Conservation (phyloP, 2,329 filamentous ascomycete genomes). For the Parastagonospora avenae region DNA sequence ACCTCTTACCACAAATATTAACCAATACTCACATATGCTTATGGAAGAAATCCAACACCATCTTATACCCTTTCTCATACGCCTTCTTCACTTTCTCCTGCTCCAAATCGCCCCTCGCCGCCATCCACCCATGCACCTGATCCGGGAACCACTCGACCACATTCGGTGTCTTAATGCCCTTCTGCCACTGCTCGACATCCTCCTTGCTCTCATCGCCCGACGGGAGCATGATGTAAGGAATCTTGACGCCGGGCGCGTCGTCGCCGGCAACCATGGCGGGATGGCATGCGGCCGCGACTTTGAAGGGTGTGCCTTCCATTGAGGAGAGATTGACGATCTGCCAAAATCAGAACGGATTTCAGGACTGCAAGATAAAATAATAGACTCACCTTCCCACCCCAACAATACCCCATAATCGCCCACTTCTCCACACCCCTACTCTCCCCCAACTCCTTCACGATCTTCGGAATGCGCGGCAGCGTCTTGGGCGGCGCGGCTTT, state of each 20-base stretch:
- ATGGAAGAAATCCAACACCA: slow-evolving; percentile 58
- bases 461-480: slow-evolving; percentile 59
- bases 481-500: slow-evolving; percentile 63
- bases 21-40: slow-evolving; percentile 54
- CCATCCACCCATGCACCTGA: slow-evolving; percentile 55
- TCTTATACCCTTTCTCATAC: slow-evolving; percentile 57
- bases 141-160: slow-evolving; percentile 56
- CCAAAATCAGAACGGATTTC: background rate
- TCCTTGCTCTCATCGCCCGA: slow-evolving; percentile 62
- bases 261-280: slow-evolving; percentile 66
- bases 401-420: slow-evolving; percentile 67
- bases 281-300: slow-evolving; percentile 61
- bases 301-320: slow-evolving; percentile 59
- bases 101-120: slow-evolving; percentile 53
- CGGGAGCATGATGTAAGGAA: slow-evolving; percentile 63
- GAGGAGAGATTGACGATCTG: slow-evolving; percentile 63
- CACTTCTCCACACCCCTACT: slow-evolving; percentile 58
- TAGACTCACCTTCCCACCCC: slow-evolving; percentile 56
- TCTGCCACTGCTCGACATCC: slow-evolving; percentile 56
- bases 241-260: slow-evolving; percentile 60
- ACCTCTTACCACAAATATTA: background rate
- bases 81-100: slow-evolving; percentile 55
- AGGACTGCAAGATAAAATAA: background rate
- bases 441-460: slow-evolving; percentile 60
- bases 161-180: slow-evolving; percentile 54